Evolutionary conservation across 106 monocot species (phyloP).

Genomic region (Apostasia shenzhenica): DNA sequence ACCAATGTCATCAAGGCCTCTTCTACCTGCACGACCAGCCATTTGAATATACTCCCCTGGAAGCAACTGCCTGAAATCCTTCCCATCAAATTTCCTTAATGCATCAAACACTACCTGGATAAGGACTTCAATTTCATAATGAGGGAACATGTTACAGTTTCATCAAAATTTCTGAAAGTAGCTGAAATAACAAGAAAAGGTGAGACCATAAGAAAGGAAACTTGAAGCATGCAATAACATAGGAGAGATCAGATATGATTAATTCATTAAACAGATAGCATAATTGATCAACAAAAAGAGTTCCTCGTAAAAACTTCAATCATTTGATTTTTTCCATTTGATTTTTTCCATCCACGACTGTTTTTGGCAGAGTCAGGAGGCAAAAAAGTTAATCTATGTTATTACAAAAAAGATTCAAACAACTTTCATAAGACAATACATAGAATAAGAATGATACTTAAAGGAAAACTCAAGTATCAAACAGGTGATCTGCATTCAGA

Average conservation of each 20-base stretch:
- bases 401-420: too few species aligned
- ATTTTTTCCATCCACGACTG: too few species aligned
- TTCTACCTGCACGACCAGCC: conserved; percentile 96
- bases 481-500: too few species aligned
- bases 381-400: too few species aligned
- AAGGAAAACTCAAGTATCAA: too few species aligned
- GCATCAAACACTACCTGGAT: conserved; percentile 84
- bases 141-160: neutral
- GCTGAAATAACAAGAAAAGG: neutral
- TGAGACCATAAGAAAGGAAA: too few species aligned
- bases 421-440: too few species aligned
- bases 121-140: neutral
- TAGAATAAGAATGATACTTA: too few species aligned
- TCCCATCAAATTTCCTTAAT: conserved; percentile 93
- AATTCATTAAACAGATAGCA: neutral
- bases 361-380: too few species aligned
- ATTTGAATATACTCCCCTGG: conserved; percentile 99
- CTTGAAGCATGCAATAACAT: neutral
- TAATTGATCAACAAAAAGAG: too few species aligned
- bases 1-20: conserved; percentile 90
- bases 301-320: too few species aligned
- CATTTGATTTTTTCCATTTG: too few species aligned
- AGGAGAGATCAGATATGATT: neutral
- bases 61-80: conserved; percentile 73
- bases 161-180: neutral